phyloP scores from a whole-genome alignment of 192 early-diverging fungal species.

The Entomortierella beljakovae region DNA sequence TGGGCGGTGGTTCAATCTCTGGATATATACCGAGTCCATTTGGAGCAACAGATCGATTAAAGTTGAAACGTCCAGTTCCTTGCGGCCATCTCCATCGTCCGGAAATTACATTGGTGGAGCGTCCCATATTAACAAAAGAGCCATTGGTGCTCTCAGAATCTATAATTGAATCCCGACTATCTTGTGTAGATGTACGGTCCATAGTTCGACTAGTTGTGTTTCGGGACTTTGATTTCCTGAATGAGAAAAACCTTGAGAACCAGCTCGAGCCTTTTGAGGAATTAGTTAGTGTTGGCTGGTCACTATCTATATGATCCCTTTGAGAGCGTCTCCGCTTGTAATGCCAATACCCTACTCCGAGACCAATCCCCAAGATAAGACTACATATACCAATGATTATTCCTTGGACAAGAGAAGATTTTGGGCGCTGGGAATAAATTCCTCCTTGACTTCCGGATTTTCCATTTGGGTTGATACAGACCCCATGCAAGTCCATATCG shows the following conservation, averaged over 20 bases:
- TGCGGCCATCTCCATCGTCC: slow-evolving; percentile 10
- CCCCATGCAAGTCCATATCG: not conserved
- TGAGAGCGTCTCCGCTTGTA: slow-evolving; percentile 15
- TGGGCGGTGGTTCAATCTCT: slow-evolving; percentile 25
- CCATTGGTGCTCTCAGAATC: slow-evolving; percentile 2
- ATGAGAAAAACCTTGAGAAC: not conserved
- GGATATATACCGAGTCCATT: not conserved
- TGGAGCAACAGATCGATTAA: not conserved
- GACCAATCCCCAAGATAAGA: slow-evolving; percentile 15
- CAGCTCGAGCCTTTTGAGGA: not conserved
- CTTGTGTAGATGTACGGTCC: not conserved
- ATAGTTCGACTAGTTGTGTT: not conserved
- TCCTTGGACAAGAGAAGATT: slow-evolving; percentile 26
- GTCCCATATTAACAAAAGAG: not conserved
- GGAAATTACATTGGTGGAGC: not conserved
- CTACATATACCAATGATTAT: slow-evolving; percentile 29
- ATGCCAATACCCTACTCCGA: slow-evolving; percentile 38
- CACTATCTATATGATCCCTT: not conserved
- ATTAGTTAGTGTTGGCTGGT: no score
- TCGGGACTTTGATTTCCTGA: not conserved
- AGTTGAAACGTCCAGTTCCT: not conserved
- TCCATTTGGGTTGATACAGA: slow-evolving; percentile 23
- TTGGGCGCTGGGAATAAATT: slow-evolving; percentile 5
- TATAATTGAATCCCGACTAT: not conserved
- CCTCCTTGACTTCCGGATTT: not conserved